Conservation (phyloP, 805 yeast genomes). For the Lachancea quebecensis region DNA sequence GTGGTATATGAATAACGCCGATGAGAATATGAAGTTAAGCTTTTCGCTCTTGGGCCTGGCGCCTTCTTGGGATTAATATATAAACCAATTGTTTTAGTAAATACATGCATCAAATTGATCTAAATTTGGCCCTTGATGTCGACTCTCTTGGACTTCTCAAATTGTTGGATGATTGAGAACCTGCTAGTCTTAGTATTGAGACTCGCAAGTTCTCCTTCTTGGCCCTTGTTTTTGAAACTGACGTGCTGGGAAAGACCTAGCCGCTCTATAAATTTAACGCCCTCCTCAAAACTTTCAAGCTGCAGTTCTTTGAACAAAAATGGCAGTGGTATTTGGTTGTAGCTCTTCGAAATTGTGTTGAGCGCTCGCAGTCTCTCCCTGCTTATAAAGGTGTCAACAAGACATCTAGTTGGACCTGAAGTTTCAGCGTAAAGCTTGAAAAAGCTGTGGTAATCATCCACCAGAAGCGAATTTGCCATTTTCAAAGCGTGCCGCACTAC, state of each 20-base stretch:
- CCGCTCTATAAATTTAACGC: conserved; percentile 37
- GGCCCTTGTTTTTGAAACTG: conserved; percentile 24
- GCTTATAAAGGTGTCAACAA: conserved; percentile 48
- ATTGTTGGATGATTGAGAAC: conserved; percentile 32
- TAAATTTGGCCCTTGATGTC: conserved; percentile 88
- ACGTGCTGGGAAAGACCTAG: conserved; percentile 34
- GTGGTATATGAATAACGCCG: conserved; percentile 58
- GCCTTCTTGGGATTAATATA: conserved; percentile 41
- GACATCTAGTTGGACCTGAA: conserved; percentile 37
- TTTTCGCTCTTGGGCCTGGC: conserved; percentile 77
- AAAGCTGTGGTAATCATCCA: conserved; percentile 47
- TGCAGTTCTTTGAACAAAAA: conserved; percentile 36
- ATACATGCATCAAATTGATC: background rate
- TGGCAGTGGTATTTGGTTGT: conserved; percentile 39
- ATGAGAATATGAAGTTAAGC: conserved; percentile 49
- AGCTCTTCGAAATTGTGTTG: conserved; percentile 48
- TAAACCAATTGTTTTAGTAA: background rate
- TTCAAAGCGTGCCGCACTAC: conserved; percentile 25
- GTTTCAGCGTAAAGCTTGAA: conserved; percentile 39
- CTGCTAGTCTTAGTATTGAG: conserved; percentile 33
- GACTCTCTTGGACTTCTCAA: conserved; percentile 44
- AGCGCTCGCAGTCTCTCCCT: conserved; percentile 55
- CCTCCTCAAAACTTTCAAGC: conserved; percentile 35
- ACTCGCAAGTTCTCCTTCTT: conserved; percentile 26
- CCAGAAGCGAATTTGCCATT: conserved; percentile 28